These are phyloP conservation scores for Pseudonitzschia multiseries DNA, from an alignment of 108 stramenopile genomes.

Conservation along the genomic window DNA sequence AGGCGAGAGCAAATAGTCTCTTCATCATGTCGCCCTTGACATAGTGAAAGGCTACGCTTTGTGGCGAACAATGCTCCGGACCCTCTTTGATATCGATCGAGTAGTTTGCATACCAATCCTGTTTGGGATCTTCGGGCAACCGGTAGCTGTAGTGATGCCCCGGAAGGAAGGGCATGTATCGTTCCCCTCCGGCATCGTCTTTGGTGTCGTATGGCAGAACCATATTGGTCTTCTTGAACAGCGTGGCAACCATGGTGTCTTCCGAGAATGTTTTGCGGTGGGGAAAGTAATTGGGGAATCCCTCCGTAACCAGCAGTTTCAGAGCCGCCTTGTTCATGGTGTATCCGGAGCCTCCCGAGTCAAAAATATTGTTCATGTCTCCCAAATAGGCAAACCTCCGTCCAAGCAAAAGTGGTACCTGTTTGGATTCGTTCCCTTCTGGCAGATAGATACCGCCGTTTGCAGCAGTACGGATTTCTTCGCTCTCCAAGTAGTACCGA, in stretches of 20 bases:
- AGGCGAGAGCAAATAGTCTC: constrained; percentile 73
- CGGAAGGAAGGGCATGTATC: constrained; percentile 95
- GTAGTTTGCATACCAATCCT: constrained; percentile 91
- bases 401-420: constrained; percentile 85
- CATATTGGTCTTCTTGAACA: constrained; percentile 56
- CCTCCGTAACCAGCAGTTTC: constrained; percentile 68
- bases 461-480: constrained; percentile 77
- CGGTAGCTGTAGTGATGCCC: constrained; percentile 80
- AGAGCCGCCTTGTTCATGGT: constrained; percentile 92
- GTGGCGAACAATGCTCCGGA: constrained; percentile 83
- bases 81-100: constrained; percentile 87
- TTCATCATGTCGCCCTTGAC: constrained; percentile 79
- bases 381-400: constrained; percentile 83
- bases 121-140: constrained; percentile 34
- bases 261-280: constrained; percentile 71
- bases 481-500: constrained; percentile 78
- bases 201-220: constrained; percentile 89
- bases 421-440: constrained; percentile 59
- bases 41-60: constrained; percentile 93
- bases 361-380: constrained; percentile 82
- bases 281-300: constrained; percentile 73
- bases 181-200: constrained; percentile 86
- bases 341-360: constrained; percentile 94
- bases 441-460: constrained; percentile 84
- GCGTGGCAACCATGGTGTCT: constrained; percentile 87